Evolutionary conservation across 768 basidiomycete genomes (phyloP).

Genomic region (Lentinula boryana): DNA sequence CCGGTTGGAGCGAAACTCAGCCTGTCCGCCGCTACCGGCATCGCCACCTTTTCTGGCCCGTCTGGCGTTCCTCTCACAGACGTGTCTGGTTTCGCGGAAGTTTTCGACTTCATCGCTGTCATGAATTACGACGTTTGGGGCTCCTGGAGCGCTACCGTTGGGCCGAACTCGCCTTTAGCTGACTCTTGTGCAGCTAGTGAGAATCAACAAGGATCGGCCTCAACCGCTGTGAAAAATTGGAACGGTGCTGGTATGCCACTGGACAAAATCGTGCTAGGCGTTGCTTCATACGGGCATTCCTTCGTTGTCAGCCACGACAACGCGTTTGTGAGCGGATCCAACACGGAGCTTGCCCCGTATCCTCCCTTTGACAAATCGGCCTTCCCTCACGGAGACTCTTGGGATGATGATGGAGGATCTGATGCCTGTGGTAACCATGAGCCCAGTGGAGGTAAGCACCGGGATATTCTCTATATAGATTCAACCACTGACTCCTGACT

Average conservation of each 20-base stretch:
- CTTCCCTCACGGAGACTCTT: conserved; percentile 53
- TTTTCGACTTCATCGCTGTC: conserved; percentile 46
- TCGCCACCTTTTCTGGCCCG: conserved; percentile 31
- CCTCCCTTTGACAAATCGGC: conserved; percentile 45
- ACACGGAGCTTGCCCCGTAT: conserved; percentile 35
- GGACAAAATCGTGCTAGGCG: conserved; percentile 67
- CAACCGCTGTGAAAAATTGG: conserved; percentile 69
- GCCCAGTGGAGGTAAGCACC: conserved; percentile 38
- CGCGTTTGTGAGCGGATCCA: conserved; percentile 39
- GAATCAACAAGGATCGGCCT: conserved; percentile 68
- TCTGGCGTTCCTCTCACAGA: conserved; percentile 54
- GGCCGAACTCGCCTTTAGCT: conserved; percentile 68
- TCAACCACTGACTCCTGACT: too few relatives aligned
- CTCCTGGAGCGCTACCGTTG: conserved; percentile 49
- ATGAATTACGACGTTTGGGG: conserved; percentile 76
- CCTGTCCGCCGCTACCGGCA: conserved; percentile 42
- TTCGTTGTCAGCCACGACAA: conserved; percentile 43
- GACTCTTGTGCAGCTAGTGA: conserved; percentile 62
- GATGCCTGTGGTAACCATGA: conserved; percentile 53
- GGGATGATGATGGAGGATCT: conserved; percentile 46
- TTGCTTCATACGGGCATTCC: conserved; percentile 80
- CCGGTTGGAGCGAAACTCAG: conserved; percentile 49
- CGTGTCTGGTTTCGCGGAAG: conserved; percentile 63
- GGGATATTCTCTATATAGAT: not conserved
- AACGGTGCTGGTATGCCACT: conserved; percentile 71